Evolutionary conservation across 257 asterid species (phyloP).

Genomic region (Solanum sejunctum): DNA sequence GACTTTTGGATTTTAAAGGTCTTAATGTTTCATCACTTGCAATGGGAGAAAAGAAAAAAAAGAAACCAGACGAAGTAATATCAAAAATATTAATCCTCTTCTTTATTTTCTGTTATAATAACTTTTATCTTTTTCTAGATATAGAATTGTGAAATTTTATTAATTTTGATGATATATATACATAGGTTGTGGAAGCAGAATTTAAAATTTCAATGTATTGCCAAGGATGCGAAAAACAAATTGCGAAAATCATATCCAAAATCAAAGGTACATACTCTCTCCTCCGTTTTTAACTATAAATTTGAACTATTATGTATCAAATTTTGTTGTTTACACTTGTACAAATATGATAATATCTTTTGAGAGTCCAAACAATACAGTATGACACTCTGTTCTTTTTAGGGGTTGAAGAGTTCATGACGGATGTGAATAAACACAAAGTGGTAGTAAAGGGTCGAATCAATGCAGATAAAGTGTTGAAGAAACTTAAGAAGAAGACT

Average conservation of each 20-base stretch:
- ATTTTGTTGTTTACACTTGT: no score
- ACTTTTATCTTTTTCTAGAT: neutral
- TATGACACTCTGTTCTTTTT: neutral
- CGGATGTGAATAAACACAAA: constrained; percentile 48
- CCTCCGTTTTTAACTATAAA: neutral
- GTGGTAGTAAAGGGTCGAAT: constrained; percentile 44
- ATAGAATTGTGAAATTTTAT: neutral
- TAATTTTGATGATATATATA: neutral
- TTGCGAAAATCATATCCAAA: constrained; percentile 55
- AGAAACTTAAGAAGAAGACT: constrained; percentile 55
- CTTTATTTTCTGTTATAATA: neutral
- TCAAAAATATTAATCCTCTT: neutral
- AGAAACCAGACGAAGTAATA: neutral
- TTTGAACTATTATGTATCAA: no score
- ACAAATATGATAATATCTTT: no score
- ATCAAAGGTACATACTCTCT: constrained; percentile 42
- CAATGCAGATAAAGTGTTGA: constrained; percentile 40
- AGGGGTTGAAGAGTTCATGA: constrained; percentile 63
- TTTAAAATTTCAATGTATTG: constrained; percentile 70
- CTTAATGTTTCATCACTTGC: neutral
- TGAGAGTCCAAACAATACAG: no score
- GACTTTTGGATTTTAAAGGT: neutral
- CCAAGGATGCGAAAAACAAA: constrained; percentile 73
- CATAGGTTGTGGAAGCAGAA: constrained; percentile 44
- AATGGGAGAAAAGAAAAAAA: constrained; percentile 25